Evolutionary conservation across 176 grass and related monocot species (phyloP).

Genomic region (Cenchrus americanus): DNA sequence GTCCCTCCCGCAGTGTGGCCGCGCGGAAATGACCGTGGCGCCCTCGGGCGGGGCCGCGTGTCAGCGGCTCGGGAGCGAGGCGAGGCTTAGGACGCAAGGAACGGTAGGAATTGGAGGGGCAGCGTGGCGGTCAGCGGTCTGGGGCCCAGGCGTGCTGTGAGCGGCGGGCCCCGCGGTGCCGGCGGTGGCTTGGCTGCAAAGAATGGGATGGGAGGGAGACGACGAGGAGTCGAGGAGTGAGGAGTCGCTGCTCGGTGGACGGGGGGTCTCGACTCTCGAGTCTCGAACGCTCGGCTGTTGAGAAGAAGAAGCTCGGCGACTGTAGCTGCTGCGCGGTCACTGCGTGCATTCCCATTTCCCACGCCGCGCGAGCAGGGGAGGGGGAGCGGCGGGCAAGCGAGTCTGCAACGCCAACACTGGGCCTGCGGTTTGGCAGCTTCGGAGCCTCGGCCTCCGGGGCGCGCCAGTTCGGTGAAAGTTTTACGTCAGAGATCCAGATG

Average conservation of each 20-base stretch:
- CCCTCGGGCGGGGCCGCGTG: neutral
- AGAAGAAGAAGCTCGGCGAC: no score
- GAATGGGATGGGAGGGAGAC: no score
- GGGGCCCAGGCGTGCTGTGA: neutral
- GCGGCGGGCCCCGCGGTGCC: neutral
- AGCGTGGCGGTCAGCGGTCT: constrained; percentile 6
- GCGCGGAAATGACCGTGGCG: constrained; percentile 3
- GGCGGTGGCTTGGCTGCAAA: neutral
- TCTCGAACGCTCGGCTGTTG: no score
- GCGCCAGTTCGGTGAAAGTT: neutral
- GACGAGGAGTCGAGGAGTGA: no score
- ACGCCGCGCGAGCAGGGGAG: neutral
- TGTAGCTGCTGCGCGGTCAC: no score
- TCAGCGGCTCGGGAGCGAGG: neutral
- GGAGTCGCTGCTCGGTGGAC: no score
- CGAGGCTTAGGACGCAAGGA: constrained; percentile 54
- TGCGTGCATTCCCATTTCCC: neutral
- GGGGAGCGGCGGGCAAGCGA: no score
- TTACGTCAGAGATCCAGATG: neutral
- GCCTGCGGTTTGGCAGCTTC: neutral
- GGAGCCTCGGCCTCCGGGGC: neutral
- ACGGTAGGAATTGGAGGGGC: constrained; percentile 6
- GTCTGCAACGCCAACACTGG: neutral
- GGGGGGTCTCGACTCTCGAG: no score
- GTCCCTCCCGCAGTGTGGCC: neutral